Evolutionary conservation across 495 filamentous ascomycete species (phyloP), one percentile per base, ranked within the genome.

Genomic region (Usnea hakonensis): DNA sequence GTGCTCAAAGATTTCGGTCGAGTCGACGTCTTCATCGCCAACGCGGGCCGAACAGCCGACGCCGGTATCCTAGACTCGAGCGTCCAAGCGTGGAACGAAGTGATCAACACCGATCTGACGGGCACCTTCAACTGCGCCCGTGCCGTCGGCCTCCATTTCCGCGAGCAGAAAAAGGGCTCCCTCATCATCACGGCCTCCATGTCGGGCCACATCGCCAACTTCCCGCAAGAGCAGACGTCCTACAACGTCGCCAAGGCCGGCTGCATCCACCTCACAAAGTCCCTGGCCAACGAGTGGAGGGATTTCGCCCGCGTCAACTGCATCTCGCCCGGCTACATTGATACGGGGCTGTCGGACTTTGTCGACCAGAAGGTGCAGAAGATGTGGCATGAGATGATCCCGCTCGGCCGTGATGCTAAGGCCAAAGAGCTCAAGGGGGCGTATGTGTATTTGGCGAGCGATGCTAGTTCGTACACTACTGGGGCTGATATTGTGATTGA

Each of bases 361-460:
- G 83, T 93, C 30, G 81, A 82, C 48, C 65, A 84, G 74, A 78
- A 90, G 73, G 82, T 78, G 0, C 86, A 91, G 77, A 74, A 87
- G 61, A 71, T 90, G 56, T 91, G 89, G 89, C 78, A 79, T 67
- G 77, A 74, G 63, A 91, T 90, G 88, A 90, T 90, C 54, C 88
- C 89, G 5, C 80, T 91, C 78, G 86, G 85, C 26, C 81, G 89
- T 21, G 78, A 88, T 54, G 89, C 88, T 37, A 75, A 87, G 32
- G 87, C 88, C 0, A 89, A 90, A 79, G 89, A 93, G 81, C 71
- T 93, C 41, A 93, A 93, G 83, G 89, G 86, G 7, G 87, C 87
- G 7, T 93, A 91, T 72, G 85, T 91, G 9, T 93, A 91, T 70
- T 72, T 93, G 64, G 78, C 79, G 63, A 85, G 80, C 66, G 87